Conservation (phyloP, 345 rosid genomes). For the Kandelia obovata region DNA sequence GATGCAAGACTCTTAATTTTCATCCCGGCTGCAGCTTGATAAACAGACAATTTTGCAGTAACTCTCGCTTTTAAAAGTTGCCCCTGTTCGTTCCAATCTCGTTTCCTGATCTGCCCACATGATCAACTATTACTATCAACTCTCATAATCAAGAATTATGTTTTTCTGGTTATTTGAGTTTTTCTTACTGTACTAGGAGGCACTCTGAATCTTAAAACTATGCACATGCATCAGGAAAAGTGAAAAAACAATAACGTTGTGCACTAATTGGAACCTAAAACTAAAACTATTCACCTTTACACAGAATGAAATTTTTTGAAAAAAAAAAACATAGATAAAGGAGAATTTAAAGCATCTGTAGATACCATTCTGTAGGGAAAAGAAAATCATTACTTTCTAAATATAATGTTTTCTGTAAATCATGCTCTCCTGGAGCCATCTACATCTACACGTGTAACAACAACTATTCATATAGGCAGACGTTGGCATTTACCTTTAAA, state of each 20-base stretch:
- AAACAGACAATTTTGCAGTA: conserved; percentile 74
- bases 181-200: background rate
- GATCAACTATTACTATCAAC: conserved; percentile 15
- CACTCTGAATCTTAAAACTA: background rate
- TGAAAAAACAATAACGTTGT: background rate
- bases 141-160: background rate
- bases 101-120: conserved; percentile 74
- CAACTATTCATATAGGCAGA: background rate
- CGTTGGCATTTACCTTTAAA: conserved; percentile 59
- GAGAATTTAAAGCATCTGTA: too few relatives aligned
- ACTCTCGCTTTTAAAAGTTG: conserved; percentile 72
- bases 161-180: background rate
- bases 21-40: conserved; percentile 80
- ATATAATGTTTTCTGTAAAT: too few relatives aligned
- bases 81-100: conserved; percentile 93
- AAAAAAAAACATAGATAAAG: too few relatives aligned
- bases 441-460: background rate
- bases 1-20: conserved; percentile 66
- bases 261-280: too few relatives aligned
- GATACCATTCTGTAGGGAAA: too few relatives aligned
- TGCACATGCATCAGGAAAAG: background rate
- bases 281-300: too few relatives aligned
- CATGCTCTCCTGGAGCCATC: too few relatives aligned
- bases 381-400: too few relatives aligned
- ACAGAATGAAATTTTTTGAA: too few relatives aligned